Base-by-base conservation (phyloP, 306 rosid species). In the Vigna radiata region DNA sequence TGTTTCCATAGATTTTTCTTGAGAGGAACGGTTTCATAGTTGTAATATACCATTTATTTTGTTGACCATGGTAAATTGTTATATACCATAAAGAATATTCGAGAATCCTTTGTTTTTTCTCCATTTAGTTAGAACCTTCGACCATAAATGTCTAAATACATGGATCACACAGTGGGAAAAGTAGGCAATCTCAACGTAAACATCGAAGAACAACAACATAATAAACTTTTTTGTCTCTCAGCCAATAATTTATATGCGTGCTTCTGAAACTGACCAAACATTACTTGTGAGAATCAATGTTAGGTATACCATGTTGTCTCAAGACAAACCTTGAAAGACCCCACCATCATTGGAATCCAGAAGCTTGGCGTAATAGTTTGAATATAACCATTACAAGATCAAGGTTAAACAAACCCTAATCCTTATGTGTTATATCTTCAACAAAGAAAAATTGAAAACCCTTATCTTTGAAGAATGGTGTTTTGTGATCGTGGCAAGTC, bases 401-500 rank as follows among this genome's bases (percentile, higher is more conserved):
- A 23, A 37, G 33, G 77, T 4, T n/a, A 37, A 71, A n/a, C 37
- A 33, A 33, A 33, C 1, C 37, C 37, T 33, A 33, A 33, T 4
- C 49, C 17, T 63, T 52, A 48, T 49, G 55, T 60, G 44, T 33
- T 23, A 33, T 3, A 6, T 50, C 10, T 50, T 48, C 53, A 48
- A 48, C 53, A 14, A n/a, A 50, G 8, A n/a, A 50, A 5, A 2
- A 8, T 7, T 5, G 39, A 36, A 15, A 13, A 48, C 17, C 64
- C 12, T 70, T 63, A 54, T 29, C 31, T 10, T 25, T 21, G 39
- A 2, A 16, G 64, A 10, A 27, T 11, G 64, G 12, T 3, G 17
- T 41, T 41, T 66, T 66, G 69, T 37, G 11, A 36, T 11, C 3
- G 2, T 41, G 23, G 9, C 65, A 37, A 72, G 83, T 78, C 82